Evolutionary conservation across 768 basidiomycete species (phyloP), one percentile per base, ranked within the genome.

Genomic region (Hygrophoropsis aurantiaca): DNA sequence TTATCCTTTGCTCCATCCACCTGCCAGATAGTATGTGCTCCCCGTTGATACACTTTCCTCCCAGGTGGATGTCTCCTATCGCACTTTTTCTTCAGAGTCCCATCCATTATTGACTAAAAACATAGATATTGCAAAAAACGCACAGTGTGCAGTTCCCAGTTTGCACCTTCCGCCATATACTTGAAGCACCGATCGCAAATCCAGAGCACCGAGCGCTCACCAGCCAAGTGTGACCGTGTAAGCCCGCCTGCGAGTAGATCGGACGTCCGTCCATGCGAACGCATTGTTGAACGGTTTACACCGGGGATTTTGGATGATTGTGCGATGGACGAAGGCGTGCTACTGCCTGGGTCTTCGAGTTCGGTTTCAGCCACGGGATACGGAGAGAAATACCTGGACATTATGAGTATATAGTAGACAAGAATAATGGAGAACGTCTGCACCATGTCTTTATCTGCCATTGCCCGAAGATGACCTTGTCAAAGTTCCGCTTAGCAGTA

Each of bases 141-240:
- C 57, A 86, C 78, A 35, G 79, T 75, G 56, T 89, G 85, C 50
- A 85, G 74, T 51, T 82, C 86, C 82, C 87, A 94, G 18, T 74
- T 71, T 2, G 70, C 65, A 13, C 81, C 79, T 38, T 91, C 85
- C 2, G 82, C 73, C 85, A 94, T 91, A 61, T 99, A 99, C 70
- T 97, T 98, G 83, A 97, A 97, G 70, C 95, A 99, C 51, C 82
- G 79, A 55, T 94, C 87, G 61, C 93, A 95, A 5, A 94, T 90
- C 80, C 84, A 94, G 16, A 94, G 66, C 25, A 71, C 67, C 15
- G 80, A 67, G 40, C 74, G 74, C 52, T 82, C 82, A 3, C 70
- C 75, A 13, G 59, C 47, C 15, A 60, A 63, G 39, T 73, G 68
- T 15, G 72, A 69, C 18, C 81, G 72, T 25, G 73, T 71, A 43